phyloP scores from a whole-genome alignment of 345 rosid genomes.

The Gossypium sturtianum region DNA sequence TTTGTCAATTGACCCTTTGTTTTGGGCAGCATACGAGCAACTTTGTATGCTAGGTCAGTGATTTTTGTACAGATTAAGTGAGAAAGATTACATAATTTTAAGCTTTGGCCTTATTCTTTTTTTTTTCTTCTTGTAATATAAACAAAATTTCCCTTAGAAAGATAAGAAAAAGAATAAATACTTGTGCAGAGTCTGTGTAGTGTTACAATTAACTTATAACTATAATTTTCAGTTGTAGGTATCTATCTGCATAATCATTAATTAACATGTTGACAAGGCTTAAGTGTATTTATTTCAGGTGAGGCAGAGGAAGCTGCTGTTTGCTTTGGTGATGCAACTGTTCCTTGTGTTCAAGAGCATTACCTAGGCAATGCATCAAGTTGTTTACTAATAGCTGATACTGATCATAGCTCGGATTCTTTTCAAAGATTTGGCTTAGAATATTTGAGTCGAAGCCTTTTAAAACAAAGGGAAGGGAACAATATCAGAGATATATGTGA shows the following conservation, averaged over 20 bases:
- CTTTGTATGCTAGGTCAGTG: constrained; percentile 76
- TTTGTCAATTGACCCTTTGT: constrained; percentile 70
- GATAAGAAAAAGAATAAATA: neutral
- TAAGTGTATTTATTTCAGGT: constrained; percentile 35
- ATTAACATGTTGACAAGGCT: neutral
- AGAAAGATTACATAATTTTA: neutral
- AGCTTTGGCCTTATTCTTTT: neutral
- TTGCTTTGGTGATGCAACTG: constrained; percentile 62
- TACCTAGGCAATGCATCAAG: constrained; percentile 30
- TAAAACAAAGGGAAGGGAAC: constrained; percentile 42
- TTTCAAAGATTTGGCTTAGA: constrained; percentile 31
- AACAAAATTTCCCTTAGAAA: neutral
- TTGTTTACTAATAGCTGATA: constrained; percentile 24
- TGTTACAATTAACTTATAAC: neutral
- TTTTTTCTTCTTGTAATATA: neutral
- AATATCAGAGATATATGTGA: constrained; percentile 39
- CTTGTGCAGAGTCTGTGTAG: neutral
- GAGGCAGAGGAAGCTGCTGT: constrained; percentile 73
- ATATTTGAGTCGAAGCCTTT: constrained; percentile 41
- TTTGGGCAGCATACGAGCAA: constrained; percentile 89
- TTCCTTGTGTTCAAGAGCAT: constrained; percentile 53
- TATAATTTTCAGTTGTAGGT: neutral
- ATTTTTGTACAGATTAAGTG: neutral
- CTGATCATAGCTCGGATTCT: constrained; percentile 31
- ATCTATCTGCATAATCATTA: neutral